Conservation (phyloP, 176 grass and related monocot genomes). For the Saccharum spontaneum region DNA sequence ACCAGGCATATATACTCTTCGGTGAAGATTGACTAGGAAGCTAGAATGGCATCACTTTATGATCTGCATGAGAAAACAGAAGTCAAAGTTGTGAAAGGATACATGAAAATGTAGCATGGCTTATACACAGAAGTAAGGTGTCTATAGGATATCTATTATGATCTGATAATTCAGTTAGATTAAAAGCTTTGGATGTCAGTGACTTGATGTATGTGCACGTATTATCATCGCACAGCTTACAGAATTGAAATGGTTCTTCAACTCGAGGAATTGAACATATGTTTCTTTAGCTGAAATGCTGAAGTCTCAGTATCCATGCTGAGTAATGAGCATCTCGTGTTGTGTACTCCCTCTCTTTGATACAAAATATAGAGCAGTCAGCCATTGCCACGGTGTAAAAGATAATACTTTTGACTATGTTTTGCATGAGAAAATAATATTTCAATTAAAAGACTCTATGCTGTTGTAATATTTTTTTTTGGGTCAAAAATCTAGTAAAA, state of each 20-base stretch:
- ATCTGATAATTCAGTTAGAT: not conserved
- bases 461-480: no score
- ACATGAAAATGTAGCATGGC: not conserved
- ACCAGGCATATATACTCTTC: conserved; percentile 84
- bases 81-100: not conserved
- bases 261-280: not conserved
- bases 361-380: not conserved
- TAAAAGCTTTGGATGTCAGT: not conserved
- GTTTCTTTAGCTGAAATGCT: not conserved
- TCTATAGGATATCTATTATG: not conserved
- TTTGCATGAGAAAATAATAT: no score
- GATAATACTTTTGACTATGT: no score
- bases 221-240: not conserved
- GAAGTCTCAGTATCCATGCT: not conserved
- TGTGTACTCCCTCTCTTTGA: not conserved
- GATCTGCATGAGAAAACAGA: conserved; percentile 6
- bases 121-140: not conserved
- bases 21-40: conserved; percentile 74
- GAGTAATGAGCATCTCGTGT: not conserved
- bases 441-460: no score
- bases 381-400: no score
- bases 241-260: not conserved
- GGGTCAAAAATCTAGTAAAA: no score
- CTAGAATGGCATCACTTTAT: not conserved
- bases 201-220: not conserved